These are phyloP conservation scores for Stagonosporopsis chrysanthemi DNA, from an alignment of 2,329 filamentous ascomycete species.

Conservation along the genomic window DNA sequence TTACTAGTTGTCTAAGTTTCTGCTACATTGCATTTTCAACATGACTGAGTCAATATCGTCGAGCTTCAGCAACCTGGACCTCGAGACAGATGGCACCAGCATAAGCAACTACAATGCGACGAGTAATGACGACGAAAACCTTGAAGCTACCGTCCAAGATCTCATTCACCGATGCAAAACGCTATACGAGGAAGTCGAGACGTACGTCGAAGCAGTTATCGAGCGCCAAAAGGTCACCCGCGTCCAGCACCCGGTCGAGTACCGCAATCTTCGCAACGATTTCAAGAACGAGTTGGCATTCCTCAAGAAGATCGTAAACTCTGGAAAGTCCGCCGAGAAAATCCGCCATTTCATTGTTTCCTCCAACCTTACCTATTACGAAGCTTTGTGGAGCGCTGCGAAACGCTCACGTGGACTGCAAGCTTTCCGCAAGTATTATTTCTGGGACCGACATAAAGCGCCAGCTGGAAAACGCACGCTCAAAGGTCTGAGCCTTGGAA, in stretches of 20 bases:
- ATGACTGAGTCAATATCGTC: conserved; percentile 29
- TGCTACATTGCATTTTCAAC: not conserved
- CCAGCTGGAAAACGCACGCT: conserved; percentile 31
- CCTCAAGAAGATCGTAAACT: conserved; percentile 38
- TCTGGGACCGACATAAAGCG: conserved; percentile 35
- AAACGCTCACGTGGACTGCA: conserved; percentile 65
- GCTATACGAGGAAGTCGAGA: conserved; percentile 53
- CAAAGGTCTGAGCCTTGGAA: conserved; percentile 35
- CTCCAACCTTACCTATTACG: conserved; percentile 71
- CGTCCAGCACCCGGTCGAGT: conserved; percentile 49
- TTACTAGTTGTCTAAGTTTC: not conserved
- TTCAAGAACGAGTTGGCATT: conserved; percentile 48
- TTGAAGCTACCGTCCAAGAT: conserved; percentile 37
- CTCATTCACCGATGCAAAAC: conserved; percentile 50
- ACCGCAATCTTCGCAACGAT: conserved; percentile 42
- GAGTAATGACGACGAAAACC: conserved; percentile 19
- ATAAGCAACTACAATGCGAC: conserved; percentile 5
- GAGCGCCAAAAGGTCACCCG: conserved; percentile 42
- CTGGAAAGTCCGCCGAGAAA: conserved; percentile 37
- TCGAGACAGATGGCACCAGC: conserved; percentile 14
- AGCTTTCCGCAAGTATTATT: conserved; percentile 57
- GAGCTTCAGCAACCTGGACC: conserved; percentile 20
- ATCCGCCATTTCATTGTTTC: conserved; percentile 66
- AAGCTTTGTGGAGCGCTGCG: conserved; percentile 68
- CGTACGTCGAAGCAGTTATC: conserved; percentile 48